Percentiles rank a stretch among this genome's conserved stretches.
phyloP scores from a whole-genome alignment of 2,329 filamentous ascomycete genomes.

The Fusarium beomiforme region DNA sequence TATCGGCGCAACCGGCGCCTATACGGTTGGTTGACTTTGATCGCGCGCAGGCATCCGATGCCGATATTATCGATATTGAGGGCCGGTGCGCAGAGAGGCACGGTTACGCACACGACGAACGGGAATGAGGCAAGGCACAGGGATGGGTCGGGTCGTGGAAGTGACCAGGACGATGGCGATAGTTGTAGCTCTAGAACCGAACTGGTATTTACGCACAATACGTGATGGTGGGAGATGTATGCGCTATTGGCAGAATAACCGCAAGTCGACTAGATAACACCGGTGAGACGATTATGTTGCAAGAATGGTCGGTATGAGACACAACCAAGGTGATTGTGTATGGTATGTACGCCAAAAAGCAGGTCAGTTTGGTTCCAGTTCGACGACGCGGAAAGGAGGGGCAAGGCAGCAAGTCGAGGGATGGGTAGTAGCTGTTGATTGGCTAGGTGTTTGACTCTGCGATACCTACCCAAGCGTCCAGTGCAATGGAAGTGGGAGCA shows the following conservation, averaged over 20 bases:
- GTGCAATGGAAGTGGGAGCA: constrained; percentile 13
- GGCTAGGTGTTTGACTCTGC: background rate
- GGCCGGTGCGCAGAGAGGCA: constrained; percentile 25
- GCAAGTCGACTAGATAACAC: background rate
- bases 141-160: constrained; percentile 12
- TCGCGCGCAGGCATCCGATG: constrained; percentile 22
- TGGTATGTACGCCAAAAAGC: constrained; percentile 20
- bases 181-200: background rate
- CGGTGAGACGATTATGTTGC: constrained; percentile 20
- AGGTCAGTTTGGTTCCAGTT: constrained; percentile 9
- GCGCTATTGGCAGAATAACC: constrained; percentile 6
- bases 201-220: constrained; percentile 3
- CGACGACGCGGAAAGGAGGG: constrained; percentile 36
- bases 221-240: background rate
- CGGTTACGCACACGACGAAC: constrained; percentile 19
- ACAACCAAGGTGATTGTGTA: constrained; percentile 20
- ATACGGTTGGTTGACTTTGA: background rate
- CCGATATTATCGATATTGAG: constrained; percentile 24
- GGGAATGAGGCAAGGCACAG: constrained; percentile 13
- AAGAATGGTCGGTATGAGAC: background rate
- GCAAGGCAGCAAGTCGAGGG: constrained; percentile 30
- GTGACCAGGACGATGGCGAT: constrained; percentile 5
- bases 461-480: background rate
- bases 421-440: constrained; percentile 17
- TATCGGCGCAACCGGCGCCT: constrained; percentile 3